Conservation (phyloP, 1,139 yeast species). For the Saccharomycopsis hybrid region DNA sequence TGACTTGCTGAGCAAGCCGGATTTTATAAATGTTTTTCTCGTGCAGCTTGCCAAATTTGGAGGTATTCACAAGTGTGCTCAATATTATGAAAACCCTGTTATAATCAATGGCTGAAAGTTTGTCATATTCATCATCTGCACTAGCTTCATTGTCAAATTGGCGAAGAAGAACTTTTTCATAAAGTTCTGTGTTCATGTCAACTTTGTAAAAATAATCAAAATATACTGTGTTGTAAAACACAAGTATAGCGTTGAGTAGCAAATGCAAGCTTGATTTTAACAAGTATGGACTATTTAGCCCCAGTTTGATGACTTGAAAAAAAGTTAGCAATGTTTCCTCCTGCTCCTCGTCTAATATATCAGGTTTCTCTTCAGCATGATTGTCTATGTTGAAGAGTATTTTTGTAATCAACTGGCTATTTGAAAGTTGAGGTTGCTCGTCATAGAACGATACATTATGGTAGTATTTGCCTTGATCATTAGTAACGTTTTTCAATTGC, state of each 20-base stretch:
- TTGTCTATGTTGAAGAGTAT: slow-evolving; percentile 3
- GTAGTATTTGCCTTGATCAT: slow-evolving; percentile 2
- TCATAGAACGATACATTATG: not conserved
- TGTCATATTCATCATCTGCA: not conserved
- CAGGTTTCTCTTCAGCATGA: not conserved
- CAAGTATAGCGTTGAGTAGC: slow-evolving; percentile 10
- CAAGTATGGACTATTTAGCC: slow-evolving; percentile 4
- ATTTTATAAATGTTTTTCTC: no score
- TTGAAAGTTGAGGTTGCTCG: not conserved
- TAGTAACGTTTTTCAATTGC: slow-evolving; percentile 2
- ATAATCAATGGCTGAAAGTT: slow-evolving; percentile 11
- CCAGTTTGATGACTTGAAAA: slow-evolving; percentile 7
- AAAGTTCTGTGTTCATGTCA: slow-evolving; percentile 12
- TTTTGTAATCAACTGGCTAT: slow-evolving; percentile 1
- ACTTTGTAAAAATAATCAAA: slow-evolving; percentile 7
- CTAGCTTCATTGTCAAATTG: not conserved
- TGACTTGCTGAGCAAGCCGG: not conserved
- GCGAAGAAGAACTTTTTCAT: slow-evolving; percentile 6
- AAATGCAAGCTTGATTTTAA: slow-evolving; percentile 11
- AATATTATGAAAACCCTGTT: slow-evolving; percentile 15
- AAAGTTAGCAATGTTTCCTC: not conserved
- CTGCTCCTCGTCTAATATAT: not conserved
- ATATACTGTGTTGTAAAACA: slow-evolving; percentile 7
- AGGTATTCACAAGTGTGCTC: slow-evolving; percentile 12
- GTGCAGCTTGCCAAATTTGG: not conserved